Base-by-base conservation (phyloP, 202 grass and related monocot genomes). In the Schoenoplectus tabernaemontani region DNA sequence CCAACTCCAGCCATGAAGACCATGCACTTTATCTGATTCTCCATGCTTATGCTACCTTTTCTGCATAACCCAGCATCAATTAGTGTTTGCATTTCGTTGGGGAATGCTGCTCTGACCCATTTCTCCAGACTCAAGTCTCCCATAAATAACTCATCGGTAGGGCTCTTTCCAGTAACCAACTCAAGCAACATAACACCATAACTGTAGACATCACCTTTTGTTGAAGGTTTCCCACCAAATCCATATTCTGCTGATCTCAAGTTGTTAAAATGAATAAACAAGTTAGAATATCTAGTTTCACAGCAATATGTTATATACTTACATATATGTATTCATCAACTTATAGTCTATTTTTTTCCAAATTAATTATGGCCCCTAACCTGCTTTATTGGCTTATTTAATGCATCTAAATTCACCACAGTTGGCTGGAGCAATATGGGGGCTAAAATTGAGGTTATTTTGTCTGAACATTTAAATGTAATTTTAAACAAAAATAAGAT, bases 131-230 rank as follows among this genome's bases (percentile, higher is more conserved):
- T 81, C 22, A 77, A 20, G 20, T 48, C 83, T 43, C 76, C 87
- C 36, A 39, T 64, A 69, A 89, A 89, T 38, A 30, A 39, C 22
- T 83, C 79, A 5, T 81, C 71, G 0, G 71, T 77, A 13, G 87
- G 87, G 50, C 81, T 82, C 61, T 78, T 89, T 43, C 51, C 51
- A 3, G 51, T 56, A 56, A 56, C n/a, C 51, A 56, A 16, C 51
- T 56, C 51, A 7, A 56, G 58, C 87, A 89, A 83, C 80, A 89
- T 83, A 30, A 86, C 75, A 5, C 87, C 83, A 8, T 78, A 89
- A 77, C 87, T 89, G 58, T 89, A 89, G 4, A 86, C 80, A 36
- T 89, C 87, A 16, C 83, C 87, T 41, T 32, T 77, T 39, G 81
- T 51, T 5, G 84, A 89, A 59, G 67, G 36, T 64, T 84, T 84